Evolutionary conservation across 1,139 yeast genomes (phyloP).

Genomic region (Kodamaea suecica): DNA sequence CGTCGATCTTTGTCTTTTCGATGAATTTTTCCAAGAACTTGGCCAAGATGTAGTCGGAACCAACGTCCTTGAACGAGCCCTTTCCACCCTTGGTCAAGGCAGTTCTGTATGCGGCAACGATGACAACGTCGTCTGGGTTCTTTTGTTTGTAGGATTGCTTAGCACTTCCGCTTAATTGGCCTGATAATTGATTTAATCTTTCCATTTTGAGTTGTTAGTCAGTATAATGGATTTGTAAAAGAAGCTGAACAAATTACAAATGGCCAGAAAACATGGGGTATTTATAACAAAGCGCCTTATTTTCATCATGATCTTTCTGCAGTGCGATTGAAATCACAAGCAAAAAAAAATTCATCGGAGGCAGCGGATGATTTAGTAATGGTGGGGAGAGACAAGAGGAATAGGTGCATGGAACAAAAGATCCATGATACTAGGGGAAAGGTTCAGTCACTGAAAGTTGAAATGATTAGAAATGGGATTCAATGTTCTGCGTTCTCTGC

Average conservation of each 20-base stretch:
- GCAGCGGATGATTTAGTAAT: conserved; percentile 2
- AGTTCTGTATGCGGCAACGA: conserved; percentile 85
- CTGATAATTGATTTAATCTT: conserved; percentile 58
- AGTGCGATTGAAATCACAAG: conserved; percentile 7
- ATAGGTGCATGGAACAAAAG: conserved; percentile 1
- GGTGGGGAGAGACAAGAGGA: too few relatives aligned
- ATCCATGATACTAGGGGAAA: too few relatives aligned
- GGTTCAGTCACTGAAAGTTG: too few relatives aligned
- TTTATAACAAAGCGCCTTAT: conserved; percentile 6
- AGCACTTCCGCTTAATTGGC: conserved; percentile 51
- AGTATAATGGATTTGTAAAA: conserved; percentile 1
- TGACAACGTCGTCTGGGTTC: conserved; percentile 82
- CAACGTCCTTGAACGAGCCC: conserved; percentile 75
- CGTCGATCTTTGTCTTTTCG: conserved; percentile 60
- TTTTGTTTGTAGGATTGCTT: conserved; percentile 48
- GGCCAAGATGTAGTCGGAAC: conserved; percentile 69
- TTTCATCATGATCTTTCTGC: not conserved
- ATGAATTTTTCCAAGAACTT: conserved; percentile 63
- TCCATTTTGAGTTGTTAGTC: conserved; percentile 35
- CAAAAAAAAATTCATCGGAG: conserved; percentile 4
- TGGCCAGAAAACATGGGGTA: conserved; percentile 12
- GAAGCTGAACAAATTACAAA: too few relatives aligned
- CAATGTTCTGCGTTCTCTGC: too few relatives aligned
- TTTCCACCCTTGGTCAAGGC: conserved; percentile 84
- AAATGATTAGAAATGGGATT: too few relatives aligned